Evolutionary conservation across 495 filamentous ascomycete species (phyloP).

Genomic region (Lophiostoma macrostomum): DNA sequence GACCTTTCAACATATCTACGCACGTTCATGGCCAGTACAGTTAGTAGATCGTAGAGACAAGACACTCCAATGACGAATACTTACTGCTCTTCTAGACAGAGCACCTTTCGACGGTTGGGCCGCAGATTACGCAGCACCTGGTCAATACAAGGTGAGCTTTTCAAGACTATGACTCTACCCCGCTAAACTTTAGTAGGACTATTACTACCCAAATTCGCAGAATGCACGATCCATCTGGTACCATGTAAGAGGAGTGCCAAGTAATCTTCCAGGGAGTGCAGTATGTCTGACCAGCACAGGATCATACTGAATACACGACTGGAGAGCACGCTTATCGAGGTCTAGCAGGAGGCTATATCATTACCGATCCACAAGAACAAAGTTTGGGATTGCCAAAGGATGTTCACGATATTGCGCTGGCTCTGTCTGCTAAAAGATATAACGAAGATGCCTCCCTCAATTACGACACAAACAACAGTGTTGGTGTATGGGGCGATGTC

Average conservation of each 20-base stretch:
- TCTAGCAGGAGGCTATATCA: slow-evolving; percentile 47
- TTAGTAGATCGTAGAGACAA: background rate
- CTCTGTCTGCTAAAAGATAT: slow-evolving; percentile 49
- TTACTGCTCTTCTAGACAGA: slow-evolving; percentile 12
- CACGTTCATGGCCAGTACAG: slow-evolving; percentile 50
- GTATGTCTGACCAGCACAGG: no score
- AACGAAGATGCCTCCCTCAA: slow-evolving; percentile 43
- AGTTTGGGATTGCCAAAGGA: slow-evolving; percentile 44
- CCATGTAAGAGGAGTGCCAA: slow-evolving; percentile 44
- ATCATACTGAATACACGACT: slow-evolving; percentile 32
- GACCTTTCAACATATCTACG: slow-evolving; percentile 37
- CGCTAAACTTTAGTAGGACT: slow-evolving; percentile 36
- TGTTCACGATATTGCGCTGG: slow-evolving; percentile 48
- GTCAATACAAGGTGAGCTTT: slow-evolving; percentile 50
- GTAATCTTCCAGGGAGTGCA: no score
- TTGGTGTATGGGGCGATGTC: slow-evolving; percentile 49
- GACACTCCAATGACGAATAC: background rate
- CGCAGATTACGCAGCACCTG: slow-evolving; percentile 45
- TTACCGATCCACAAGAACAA: slow-evolving; percentile 43
- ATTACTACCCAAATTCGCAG: slow-evolving; percentile 54
- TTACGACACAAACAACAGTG: slow-evolving; percentile 40
- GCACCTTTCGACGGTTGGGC: slow-evolving; percentile 51
- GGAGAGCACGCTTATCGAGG: slow-evolving; percentile 52
- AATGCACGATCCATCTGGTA: slow-evolving; percentile 51
- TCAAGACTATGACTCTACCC: no score